Evolutionary conservation across 2,329 filamentous ascomycete genomes (phyloP).

Genomic region (Botrytis aclada): DNA sequence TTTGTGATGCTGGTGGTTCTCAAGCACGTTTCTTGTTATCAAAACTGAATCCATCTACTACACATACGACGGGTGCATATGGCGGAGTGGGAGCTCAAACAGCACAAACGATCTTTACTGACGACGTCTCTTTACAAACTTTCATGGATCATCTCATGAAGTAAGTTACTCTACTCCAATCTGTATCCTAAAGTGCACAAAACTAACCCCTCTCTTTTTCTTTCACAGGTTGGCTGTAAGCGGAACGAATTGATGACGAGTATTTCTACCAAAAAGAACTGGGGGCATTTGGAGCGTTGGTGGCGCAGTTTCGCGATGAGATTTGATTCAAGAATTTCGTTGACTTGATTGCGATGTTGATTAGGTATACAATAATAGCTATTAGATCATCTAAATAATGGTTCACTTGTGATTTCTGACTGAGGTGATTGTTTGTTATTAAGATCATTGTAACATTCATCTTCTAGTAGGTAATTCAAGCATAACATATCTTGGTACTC

Average conservation of each 20-base stretch:
- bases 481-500: background rate
- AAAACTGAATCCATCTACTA: constrained; percentile 96
- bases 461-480: background rate
- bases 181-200: constrained; percentile 19
- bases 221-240: constrained; percentile 55
- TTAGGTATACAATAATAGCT: constrained; percentile 20
- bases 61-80: constrained; percentile 89
- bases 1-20: constrained; percentile 96
- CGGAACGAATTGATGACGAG: constrained; percentile 52
- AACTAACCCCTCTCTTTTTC: constrained; percentile 20
- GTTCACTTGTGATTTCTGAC: background rate
- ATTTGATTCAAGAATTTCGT: constrained; percentile 12
- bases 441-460: background rate
- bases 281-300: constrained; percentile 15
- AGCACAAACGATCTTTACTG: constrained; percentile 97
- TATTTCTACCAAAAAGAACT: constrained; percentile 16
- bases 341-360: constrained; percentile 19
- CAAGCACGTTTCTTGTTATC: constrained; percentile 95
- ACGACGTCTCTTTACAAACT: constrained; percentile 95
- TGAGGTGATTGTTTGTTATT: background rate
- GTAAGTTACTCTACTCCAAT: constrained; percentile 50
- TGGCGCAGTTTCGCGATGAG: constrained; percentile 14
- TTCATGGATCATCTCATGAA: constrained; percentile 99
- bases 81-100: constrained; percentile 81
- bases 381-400: constrained; percentile 12